phyloP scores from a whole-genome alignment of 495 filamentous ascomycete genomes.

The Talaromyces borbonicus region DNA sequence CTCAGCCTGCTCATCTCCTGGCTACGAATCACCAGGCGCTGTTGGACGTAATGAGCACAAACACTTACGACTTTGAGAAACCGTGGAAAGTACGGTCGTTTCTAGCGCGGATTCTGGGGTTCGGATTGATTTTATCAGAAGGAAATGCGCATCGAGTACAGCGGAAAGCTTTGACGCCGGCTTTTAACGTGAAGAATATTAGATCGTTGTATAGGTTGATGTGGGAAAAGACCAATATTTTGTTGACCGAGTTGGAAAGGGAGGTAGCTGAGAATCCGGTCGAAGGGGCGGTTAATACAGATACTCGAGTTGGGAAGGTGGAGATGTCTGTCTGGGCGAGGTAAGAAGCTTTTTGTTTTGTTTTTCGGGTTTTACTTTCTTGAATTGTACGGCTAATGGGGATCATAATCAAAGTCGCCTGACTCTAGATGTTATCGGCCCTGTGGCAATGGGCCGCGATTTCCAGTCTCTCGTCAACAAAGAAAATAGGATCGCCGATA shows the following conservation, averaged over 20 bases:
- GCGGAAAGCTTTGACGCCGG: conserved; percentile 68
- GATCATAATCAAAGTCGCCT: too few species aligned
- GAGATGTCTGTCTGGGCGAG: conserved; percentile 61
- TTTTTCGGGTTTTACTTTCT: conserved; percentile 9
- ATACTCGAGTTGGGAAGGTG: conserved; percentile 39
- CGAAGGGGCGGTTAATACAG: conserved; percentile 29
- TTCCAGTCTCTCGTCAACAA: conserved; percentile 62
- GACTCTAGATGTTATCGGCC: conserved; percentile 81
- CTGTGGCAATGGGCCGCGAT: conserved; percentile 70
- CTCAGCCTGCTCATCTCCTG: conserved; percentile 25
- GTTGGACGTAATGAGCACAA: conserved; percentile 46
- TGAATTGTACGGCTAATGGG: too few species aligned
- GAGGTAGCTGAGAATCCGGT: conserved; percentile 27
- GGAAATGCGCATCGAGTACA: conserved; percentile 67
- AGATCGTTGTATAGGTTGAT: conserved; percentile 75
- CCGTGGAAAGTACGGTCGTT: conserved; percentile 35
- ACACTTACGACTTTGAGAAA: conserved; percentile 45
- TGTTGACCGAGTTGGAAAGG: conserved; percentile 30
- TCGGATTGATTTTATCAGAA: conserved; percentile 72
- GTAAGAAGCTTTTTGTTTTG: conserved; percentile 9
- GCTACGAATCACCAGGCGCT: conserved; percentile 36
- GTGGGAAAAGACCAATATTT: conserved; percentile 50
- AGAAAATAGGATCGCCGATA: conserved; percentile 51
- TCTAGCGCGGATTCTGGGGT: conserved; percentile 60
- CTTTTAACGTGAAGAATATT: conserved; percentile 73